A percentile compares a stretch with the other conserved stretches of the same genome.
phyloP scores from a whole-genome alignment of 1,139 yeast species.

The Candida sp. region DNA sequence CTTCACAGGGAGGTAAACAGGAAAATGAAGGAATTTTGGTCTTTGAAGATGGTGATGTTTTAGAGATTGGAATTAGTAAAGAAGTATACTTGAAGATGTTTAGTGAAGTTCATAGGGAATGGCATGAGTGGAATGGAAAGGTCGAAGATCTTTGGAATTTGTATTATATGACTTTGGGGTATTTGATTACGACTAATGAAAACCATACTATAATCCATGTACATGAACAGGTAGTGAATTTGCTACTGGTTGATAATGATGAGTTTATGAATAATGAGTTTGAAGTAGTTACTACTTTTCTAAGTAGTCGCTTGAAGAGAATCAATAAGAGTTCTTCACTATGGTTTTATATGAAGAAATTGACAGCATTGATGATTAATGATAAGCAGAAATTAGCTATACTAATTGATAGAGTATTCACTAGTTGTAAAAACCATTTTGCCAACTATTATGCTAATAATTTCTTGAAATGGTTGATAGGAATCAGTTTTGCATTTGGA shows the following conservation, averaged over 20 bases:
- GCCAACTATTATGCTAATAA: slow-evolving; percentile 41
- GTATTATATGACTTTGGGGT: slow-evolving; percentile 29
- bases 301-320: slow-evolving; percentile 30
- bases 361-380: slow-evolving; percentile 15
- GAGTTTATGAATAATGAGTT: slow-evolving; percentile 20
- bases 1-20: slow-evolving; percentile 8
- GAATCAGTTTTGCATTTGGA: slow-evolving; percentile 9
- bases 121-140: slow-evolving; percentile 17
- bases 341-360: slow-evolving; percentile 35
- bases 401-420: slow-evolving; percentile 18
- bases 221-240: slow-evolving; percentile 23
- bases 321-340: slow-evolving; percentile 42
- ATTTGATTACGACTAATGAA: slow-evolving; percentile 39
- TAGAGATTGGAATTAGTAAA: slow-evolving; percentile 36
- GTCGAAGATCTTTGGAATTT: slow-evolving; percentile 6
- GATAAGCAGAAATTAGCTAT: background rate
- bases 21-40: slow-evolving; percentile 6
- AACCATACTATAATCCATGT: slow-evolving; percentile 29
- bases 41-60: slow-evolving; percentile 13
- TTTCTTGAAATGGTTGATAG: slow-evolving; percentile 29
- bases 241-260: slow-evolving; percentile 10
- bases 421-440: slow-evolving; percentile 32
- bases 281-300: slow-evolving; percentile 26
- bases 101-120: slow-evolving; percentile 29
- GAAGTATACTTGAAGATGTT: slow-evolving; percentile 27